Evolutionary conservation across 2,329 filamentous ascomycete genomes (phyloP).

Genomic region (Aspergillus nomiae): DNA sequence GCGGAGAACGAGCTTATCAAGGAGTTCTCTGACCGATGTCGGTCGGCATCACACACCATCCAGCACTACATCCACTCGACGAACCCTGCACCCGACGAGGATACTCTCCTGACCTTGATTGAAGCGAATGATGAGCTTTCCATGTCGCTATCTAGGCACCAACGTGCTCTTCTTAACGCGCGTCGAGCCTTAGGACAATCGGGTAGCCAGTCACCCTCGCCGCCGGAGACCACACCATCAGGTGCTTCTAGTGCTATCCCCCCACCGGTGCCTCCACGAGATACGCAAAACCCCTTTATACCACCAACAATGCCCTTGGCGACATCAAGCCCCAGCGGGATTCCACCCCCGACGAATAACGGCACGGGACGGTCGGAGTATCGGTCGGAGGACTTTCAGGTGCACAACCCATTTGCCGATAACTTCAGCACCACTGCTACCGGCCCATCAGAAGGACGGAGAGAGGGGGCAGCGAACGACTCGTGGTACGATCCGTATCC

Average conservation of each 20-base stretch:
- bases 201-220: conserved; percentile 22
- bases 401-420: conserved; percentile 47
- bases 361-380: conserved; percentile 35
- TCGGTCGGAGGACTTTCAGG: conserved; percentile 41
- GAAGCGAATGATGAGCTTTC: conserved; percentile 92
- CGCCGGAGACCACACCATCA: conserved; percentile 19
- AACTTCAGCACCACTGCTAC: conserved; percentile 22
- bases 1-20: conserved; percentile 83
- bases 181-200: conserved; percentile 42
- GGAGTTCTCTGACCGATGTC: conserved; percentile 88
- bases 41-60: conserved; percentile 75
- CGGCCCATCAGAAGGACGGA: conserved; percentile 13
- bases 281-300: conserved; percentile 12
- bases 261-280: conserved; percentile 17
- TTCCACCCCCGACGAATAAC: conserved; percentile 15
- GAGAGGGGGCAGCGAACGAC: conserved; percentile 10
- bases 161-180: conserved; percentile 70
- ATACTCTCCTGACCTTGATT: conserved; percentile 90
- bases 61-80: conserved; percentile 82
- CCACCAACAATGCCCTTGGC: conserved; percentile 13
- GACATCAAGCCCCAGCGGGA: neutral
- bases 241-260: conserved; percentile 18
- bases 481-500: conserved; percentile 5
- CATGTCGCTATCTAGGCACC: conserved; percentile 78
- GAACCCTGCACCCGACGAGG: conserved; percentile 81